Percentiles rank a stretch among this genome's conserved stretches.
Evolutionary conservation across 164 flowering plant species (phyloP).

Genomic region (Hamamelis virginiana): DNA sequence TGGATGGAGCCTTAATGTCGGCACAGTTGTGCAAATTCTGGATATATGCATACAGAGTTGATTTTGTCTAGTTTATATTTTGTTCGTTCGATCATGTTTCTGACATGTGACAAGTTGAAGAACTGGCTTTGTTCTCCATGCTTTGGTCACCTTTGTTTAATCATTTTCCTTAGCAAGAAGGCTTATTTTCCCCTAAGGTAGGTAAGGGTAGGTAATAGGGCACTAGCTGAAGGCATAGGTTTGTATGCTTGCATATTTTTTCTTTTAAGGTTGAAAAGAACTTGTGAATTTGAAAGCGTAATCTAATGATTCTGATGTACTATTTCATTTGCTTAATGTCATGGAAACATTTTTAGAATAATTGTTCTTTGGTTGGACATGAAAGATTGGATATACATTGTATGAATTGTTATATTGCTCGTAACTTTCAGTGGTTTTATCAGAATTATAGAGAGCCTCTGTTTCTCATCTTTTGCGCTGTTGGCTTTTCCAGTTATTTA

Average conservation of each 20-base stretch:
- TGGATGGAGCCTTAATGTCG: not conserved
- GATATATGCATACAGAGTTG: conserved; percentile 2
- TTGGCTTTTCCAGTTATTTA: not conserved
- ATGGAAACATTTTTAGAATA: not conserved
- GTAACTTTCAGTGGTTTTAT: not conserved
- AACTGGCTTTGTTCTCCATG: not conserved
- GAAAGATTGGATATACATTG: not conserved
- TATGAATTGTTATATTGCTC: not conserved
- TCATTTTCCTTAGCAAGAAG: no score
- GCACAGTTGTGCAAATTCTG: conserved; percentile 10
- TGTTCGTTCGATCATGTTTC: not conserved
- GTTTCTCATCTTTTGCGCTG: no score
- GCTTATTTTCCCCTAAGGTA: no score
- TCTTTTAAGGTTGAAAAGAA: not conserved
- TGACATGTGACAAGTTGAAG: not conserved
- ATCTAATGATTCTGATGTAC: not conserved
- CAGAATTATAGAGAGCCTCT: no score
- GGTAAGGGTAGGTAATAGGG: no score
- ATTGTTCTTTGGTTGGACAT: no score
- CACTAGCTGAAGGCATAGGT: not conserved
- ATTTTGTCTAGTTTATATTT: not conserved
- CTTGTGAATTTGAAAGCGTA: conserved; percentile 6
- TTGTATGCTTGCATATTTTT: conserved; percentile 5
- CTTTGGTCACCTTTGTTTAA: no score
- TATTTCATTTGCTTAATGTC: conserved; percentile 6